Conservation (phyloP, 306 rosid species). For the Cucumis cinereus region DNA sequence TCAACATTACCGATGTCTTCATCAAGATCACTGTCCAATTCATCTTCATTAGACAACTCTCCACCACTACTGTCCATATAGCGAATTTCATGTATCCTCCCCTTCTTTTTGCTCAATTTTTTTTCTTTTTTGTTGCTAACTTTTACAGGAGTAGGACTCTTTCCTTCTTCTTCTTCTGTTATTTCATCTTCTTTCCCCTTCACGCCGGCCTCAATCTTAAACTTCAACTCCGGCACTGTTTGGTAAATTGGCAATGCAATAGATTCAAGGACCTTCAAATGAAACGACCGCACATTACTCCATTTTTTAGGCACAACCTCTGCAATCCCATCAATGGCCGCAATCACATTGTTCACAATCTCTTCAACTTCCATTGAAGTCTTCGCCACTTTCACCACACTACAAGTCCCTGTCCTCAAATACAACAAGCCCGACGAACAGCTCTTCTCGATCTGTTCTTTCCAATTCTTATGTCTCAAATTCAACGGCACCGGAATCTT, state of each 20-base stretch:
- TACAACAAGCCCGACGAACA: slow-evolving; percentile 39
- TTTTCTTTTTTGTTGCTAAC: slow-evolving; percentile 3
- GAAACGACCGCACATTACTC: slow-evolving; percentile 65
- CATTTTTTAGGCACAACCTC: slow-evolving; percentile 59
- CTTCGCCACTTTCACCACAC: slow-evolving; percentile 60
- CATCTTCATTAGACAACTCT: slow-evolving; percentile 16
- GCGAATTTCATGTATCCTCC: slow-evolving; percentile 59
- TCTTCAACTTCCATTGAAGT: slow-evolving; percentile 3
- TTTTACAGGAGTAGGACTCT: not conserved
- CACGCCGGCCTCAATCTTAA: slow-evolving; percentile 41
- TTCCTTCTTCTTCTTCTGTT: not conserved
- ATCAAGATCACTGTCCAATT: slow-evolving; percentile 12
- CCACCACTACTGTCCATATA: slow-evolving; percentile 46
- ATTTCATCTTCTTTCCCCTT: not conserved
- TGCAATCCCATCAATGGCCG: slow-evolving; percentile 35
- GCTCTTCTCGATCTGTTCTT: slow-evolving; percentile 9
- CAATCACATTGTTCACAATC: slow-evolving; percentile 43
- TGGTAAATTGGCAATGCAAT: slow-evolving; percentile 59
- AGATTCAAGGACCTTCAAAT: slow-evolving; percentile 58
- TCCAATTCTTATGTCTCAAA: slow-evolving; percentile 48
- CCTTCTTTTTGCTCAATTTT: slow-evolving; percentile 41
- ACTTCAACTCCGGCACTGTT: slow-evolving; percentile 37
- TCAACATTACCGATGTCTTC: not conserved
- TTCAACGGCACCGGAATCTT: slow-evolving; percentile 73
- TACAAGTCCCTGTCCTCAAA: slow-evolving; percentile 58